Percentiles rank a stretch among this genome's conserved stretches.
Conservation (phyloP, 1,139 yeast genomes). For the Cylindricascospora bacillispora region DNA sequence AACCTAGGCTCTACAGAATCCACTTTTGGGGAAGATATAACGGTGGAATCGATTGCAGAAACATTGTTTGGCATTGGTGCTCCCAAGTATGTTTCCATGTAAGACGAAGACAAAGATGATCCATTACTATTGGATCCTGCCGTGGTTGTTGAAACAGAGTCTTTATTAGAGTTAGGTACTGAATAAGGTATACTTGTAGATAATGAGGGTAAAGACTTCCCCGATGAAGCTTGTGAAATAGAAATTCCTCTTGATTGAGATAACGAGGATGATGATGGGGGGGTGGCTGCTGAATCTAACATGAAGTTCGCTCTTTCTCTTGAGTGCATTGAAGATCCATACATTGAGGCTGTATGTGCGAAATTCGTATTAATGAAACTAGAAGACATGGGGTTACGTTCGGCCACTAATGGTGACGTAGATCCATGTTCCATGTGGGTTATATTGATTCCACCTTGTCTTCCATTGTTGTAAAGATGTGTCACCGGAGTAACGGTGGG, state of each 20-base stretch:
- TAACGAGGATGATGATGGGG: constrained; percentile 5
- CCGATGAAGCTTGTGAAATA: constrained; percentile 1
- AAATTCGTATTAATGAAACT: constrained; percentile 24
- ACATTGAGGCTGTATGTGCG: constrained; percentile 25
- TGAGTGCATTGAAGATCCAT: constrained; percentile 13
- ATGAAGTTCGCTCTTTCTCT: constrained; percentile 14
- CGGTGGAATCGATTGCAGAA: constrained; percentile 39
- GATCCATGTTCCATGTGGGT: too few species aligned
- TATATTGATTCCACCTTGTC: too few species aligned
- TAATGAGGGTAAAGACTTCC: constrained; percentile 27
- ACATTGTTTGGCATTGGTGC: constrained; percentile 43
- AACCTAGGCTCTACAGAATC: constrained; percentile 56
- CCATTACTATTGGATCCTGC: constrained; percentile 12
- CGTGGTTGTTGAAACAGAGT: constrained; percentile 8
- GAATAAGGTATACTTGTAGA: constrained; percentile 59
- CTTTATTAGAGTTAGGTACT: constrained; percentile 38
- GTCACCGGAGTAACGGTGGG: too few species aligned
- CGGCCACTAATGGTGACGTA: constrained; percentile 1
- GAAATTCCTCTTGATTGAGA: constrained; percentile 1
- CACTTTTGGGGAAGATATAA: constrained; percentile 59
- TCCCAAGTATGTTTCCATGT: constrained; percentile 26
- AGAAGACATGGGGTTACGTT: constrained; percentile 13
- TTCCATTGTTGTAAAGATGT: too few species aligned
- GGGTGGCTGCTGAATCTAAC: constrained; percentile 9
- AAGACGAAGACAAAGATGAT: constrained; percentile 23